These are phyloP conservation scores for Pleurotus salmoneostramineus DNA, from an alignment of 768 basidiomycete species.

Conservation along the genomic window DNA sequence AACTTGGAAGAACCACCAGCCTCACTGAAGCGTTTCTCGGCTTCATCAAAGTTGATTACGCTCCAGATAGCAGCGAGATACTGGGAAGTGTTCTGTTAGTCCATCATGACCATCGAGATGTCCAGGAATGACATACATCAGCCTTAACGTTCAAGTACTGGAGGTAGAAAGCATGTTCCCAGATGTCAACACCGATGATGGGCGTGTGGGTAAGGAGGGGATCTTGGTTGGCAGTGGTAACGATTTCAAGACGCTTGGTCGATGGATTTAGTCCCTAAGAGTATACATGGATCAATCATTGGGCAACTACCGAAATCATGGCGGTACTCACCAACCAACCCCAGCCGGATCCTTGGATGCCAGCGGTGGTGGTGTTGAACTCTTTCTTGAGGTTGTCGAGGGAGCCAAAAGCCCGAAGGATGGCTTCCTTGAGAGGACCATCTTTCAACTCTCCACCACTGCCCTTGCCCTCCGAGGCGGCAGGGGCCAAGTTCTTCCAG, in stretches of 20 bases:
- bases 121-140: slow-evolving; percentile 60
- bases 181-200: slow-evolving; percentile 90
- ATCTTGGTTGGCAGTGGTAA: slow-evolving; percentile 95
- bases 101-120: not conserved
- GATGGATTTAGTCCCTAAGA: slow-evolving; percentile 64
- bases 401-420: slow-evolving; percentile 60
- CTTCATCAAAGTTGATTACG: slow-evolving; percentile 71
- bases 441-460: slow-evolving; percentile 54
- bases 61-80: slow-evolving; percentile 78
- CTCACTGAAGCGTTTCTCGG: slow-evolving; percentile 59
- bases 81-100: slow-evolving; percentile 27
- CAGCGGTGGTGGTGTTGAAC: slow-evolving; percentile 82
- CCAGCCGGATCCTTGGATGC: slow-evolving; percentile 93
- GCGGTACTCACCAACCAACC: slow-evolving; percentile 68
- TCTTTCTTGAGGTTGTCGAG: slow-evolving; percentile 72
- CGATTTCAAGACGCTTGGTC: slow-evolving; percentile 74
- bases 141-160: slow-evolving; percentile 95
- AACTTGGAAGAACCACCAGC: slow-evolving; percentile 17
- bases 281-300: slow-evolving; percentile 1
- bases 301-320: not conserved
- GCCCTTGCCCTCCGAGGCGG: slow-evolving; percentile 47
- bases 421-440: slow-evolving; percentile 65
- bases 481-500: slow-evolving; percentile 90
- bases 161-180: slow-evolving; percentile 96
- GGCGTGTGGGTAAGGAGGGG: slow-evolving; percentile 75